Evolutionary conservation across 108 stramenopile genomes (phyloP).

Genomic region (Schizochytrium sp.): DNA sequence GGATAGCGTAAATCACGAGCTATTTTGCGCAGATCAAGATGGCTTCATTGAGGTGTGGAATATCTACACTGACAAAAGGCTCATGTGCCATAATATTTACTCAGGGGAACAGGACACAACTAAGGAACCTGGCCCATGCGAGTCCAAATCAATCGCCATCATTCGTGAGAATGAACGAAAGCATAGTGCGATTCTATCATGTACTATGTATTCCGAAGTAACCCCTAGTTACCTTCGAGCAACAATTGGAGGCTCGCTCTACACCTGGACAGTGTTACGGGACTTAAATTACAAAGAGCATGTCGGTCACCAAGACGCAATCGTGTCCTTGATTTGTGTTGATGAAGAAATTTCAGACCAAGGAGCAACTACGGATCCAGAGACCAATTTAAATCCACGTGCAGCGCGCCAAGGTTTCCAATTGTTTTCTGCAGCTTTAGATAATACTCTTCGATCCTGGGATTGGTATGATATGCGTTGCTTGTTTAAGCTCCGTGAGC

Average conservation of each 20-base stretch:
- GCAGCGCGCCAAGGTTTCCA: neutral
- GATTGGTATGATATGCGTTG: constrained; percentile 59
- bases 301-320: neutral
- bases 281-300: constrained; percentile 18
- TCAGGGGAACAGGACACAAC: neutral
- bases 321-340: constrained; percentile 10
- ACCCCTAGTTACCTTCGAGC: neutral
- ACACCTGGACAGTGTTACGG: constrained; percentile 25
- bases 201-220: neutral
- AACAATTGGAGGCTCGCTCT: neutral
- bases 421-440: neutral
- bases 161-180: neutral
- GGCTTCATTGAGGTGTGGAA: constrained; percentile 47
- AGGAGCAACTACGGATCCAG: neutral
- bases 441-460: constrained; percentile 42
- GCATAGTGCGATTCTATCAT: neutral
- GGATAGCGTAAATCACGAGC: constrained; percentile 24
- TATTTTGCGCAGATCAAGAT: neutral
- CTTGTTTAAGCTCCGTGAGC: neutral
- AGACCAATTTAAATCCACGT: neutral
- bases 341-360: neutral
- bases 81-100: constrained; percentile 13
- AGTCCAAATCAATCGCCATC: neutral
- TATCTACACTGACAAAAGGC: constrained; percentile 49
- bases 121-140: neutral